Evolutionary conservation across 2,329 filamentous ascomycete species (phyloP).

Genomic region (Pseudocercospora musae): DNA sequence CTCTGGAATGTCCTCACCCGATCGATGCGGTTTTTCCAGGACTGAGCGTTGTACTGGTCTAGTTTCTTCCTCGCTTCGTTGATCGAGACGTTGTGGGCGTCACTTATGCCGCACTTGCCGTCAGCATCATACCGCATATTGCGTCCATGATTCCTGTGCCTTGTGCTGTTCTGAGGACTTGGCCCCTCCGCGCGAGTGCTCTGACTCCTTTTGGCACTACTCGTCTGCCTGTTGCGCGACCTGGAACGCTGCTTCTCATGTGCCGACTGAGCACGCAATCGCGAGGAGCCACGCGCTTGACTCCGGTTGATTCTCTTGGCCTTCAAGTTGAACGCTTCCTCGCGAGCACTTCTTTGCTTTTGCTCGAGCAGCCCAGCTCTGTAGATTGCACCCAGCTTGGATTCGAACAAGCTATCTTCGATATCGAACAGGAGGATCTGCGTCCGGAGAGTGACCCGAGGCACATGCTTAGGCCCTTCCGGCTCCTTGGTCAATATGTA

Average conservation of each 20-base stretch:
- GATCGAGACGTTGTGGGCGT: conserved; percentile 67
- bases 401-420: conserved; percentile 95
- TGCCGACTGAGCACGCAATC: conserved; percentile 53
- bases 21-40: conserved; percentile 91
- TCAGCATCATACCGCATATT: conserved; percentile 74
- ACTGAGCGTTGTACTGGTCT: conserved; percentile 76
- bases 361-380: conserved; percentile 85
- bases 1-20: conserved; percentile 66
- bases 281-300: conserved; percentile 49
- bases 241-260: conserved; percentile 41
- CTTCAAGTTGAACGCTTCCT: conserved; percentile 86
- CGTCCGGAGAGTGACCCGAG: conserved; percentile 77
- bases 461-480: conserved; percentile 80
- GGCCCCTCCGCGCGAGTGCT: conserved; percentile 31
- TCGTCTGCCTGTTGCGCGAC: conserved; percentile 30
- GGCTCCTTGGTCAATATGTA: conserved; percentile 84
- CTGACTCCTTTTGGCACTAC: conserved; percentile 37
- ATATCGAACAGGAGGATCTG: conserved; percentile 85
- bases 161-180: conserved; percentile 25
- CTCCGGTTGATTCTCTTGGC: conserved; percentile 74
- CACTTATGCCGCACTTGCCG: conserved; percentile 67
- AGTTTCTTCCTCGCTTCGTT: conserved; percentile 73
- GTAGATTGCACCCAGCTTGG: conserved; percentile 94
- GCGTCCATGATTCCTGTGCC: conserved; percentile 26
- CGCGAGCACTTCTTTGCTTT: conserved; percentile 80